Conservation (phyloP, 2,329 filamentous ascomycete species). For the Trichoderma sp. region DNA sequence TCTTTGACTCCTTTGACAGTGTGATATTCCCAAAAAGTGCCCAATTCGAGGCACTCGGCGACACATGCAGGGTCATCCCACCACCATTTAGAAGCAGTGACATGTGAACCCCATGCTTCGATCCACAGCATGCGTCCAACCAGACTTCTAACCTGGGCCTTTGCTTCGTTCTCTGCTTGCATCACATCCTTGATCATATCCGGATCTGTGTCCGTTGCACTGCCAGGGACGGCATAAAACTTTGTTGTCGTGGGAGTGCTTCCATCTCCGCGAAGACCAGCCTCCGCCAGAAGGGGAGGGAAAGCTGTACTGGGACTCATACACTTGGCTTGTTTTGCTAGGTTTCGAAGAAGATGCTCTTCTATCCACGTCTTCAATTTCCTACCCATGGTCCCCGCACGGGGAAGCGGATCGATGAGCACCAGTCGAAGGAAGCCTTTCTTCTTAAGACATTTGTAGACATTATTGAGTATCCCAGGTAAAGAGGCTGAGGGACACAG, state of each 20-base stretch:
- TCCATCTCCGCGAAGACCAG: conserved; percentile 50
- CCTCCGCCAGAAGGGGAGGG: conserved; percentile 59
- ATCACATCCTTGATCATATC: neutral
- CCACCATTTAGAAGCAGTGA: conserved; percentile 58
- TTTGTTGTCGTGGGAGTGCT: conserved; percentile 51
- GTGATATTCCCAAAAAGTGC: conserved; percentile 61
- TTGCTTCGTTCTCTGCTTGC: conserved; percentile 33
- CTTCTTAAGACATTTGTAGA: conserved; percentile 56
- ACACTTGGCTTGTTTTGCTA: conserved; percentile 61
- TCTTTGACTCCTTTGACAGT: conserved; percentile 58
- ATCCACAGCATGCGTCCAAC: conserved; percentile 61
- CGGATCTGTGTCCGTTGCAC: conserved; percentile 25
- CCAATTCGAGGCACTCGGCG: conserved; percentile 54
- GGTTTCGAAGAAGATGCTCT: conserved; percentile 58
- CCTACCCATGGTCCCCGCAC: conserved; percentile 57
- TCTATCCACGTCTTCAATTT: conserved; percentile 63
- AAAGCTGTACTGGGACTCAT: conserved; percentile 60
- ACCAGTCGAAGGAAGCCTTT: conserved; percentile 60
- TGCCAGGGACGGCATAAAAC: conserved; percentile 48
- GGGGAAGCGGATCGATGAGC: conserved; percentile 63
- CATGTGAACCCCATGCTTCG: conserved; percentile 59
- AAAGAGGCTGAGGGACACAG: conserved; percentile 59
- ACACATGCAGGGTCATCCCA: conserved; percentile 60
- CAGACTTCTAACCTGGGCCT: conserved; percentile 52
- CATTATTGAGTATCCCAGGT: conserved; percentile 55